Conservation (phyloP, 768 basidiomycete species). For the Suillus subluteus region DNA sequence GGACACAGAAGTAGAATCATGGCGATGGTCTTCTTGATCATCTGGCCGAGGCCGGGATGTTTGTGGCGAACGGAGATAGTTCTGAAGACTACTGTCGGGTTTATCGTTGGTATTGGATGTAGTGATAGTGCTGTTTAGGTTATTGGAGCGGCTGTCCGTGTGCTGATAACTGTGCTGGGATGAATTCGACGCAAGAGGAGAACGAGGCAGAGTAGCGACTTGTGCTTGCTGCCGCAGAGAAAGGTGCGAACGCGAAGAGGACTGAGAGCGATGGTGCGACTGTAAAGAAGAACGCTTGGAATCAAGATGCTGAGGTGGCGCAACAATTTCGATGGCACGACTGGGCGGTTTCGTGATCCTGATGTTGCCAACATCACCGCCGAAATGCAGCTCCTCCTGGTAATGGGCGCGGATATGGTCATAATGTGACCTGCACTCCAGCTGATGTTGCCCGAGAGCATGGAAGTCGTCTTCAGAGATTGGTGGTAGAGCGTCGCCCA, state of each 20-base stretch:
- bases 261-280: conserved; percentile 9
- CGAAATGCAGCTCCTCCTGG: conserved; percentile 4
- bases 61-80: conserved; percentile 30
- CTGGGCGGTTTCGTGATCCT: conserved; percentile 27
- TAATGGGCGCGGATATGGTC: conserved; percentile 9
- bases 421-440: conserved; percentile 12
- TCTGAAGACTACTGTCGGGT: conserved; percentile 15
- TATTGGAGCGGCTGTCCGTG: conserved; percentile 27
- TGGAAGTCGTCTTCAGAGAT: conserved; percentile 44
- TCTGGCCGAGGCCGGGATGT: conserved; percentile 10
- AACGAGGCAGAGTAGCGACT: conserved; percentile 11
- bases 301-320: conserved; percentile 24
- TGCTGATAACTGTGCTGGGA: conserved; percentile 19
- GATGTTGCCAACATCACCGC: conserved; percentile 5
- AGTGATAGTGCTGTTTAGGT: conserved; percentile 27
- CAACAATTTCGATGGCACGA: conserved; percentile 35
- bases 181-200: conserved; percentile 11
- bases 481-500: conserved; percentile 26
- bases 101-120: conserved; percentile 21
- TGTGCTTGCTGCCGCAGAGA: conserved; percentile 9
- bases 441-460: conserved; percentile 21
- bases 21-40: conserved; percentile 8
- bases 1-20: conserved; percentile 16
- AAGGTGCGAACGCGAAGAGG: conserved; percentile 6
- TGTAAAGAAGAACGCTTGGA: conserved; percentile 6